Percentiles rank a stretch among this genome's conserved stretches.
Conservation (phyloP, 257 asterid species). For the Eucommia ulmoides region DNA sequence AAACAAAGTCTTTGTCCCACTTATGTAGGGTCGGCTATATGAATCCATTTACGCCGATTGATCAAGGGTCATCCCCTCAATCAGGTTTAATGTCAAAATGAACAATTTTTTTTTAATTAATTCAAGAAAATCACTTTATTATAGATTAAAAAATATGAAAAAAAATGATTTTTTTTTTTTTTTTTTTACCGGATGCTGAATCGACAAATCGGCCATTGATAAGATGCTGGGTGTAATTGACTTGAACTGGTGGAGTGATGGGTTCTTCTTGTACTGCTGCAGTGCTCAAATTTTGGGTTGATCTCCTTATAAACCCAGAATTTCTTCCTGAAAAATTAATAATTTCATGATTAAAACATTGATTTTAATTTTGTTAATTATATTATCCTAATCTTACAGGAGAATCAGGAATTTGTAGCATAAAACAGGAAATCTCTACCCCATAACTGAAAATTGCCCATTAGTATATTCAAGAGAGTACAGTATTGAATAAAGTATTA, state of each 20-base stretch:
- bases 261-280: neutral
- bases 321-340: neutral
- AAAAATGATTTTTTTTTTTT: too few species aligned
- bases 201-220: conserved; percentile 2
- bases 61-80: too few species aligned
- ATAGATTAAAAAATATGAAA: too few species aligned
- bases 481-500: neutral
- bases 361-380: too few species aligned
- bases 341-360: neutral
- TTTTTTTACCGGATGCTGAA: neutral
- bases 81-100: neutral
- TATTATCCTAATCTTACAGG: neutral
- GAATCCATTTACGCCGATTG: too few species aligned
- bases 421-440: neutral
- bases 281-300: neutral
- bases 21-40: too few species aligned
- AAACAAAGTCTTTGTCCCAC: too few species aligned
- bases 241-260: neutral
- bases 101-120: neutral
- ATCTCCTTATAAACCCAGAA: neutral
- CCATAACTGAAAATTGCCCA: neutral
- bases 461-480: too few species aligned
- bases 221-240: neutral
- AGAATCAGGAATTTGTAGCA: neutral
- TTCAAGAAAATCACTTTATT: too few species aligned